Evolutionary conservation across 2,329 filamentous ascomycete genomes (phyloP).

Genomic region (Trichothecium sympodiale): DNA sequence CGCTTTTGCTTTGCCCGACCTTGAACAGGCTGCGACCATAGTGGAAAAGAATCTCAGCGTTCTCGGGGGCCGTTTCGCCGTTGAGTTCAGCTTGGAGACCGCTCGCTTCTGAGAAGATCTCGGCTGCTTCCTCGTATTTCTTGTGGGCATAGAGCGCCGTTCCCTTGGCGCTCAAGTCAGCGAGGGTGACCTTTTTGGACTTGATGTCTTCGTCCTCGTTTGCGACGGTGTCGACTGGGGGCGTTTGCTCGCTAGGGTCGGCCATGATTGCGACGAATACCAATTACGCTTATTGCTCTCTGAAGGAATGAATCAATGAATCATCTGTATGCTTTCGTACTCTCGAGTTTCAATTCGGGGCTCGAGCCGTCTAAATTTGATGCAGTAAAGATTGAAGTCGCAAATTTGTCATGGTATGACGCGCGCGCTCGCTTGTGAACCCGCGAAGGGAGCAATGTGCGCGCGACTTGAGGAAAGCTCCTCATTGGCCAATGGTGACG

Average conservation of each 20-base stretch:
- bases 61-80: constrained; percentile 81
- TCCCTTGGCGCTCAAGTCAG: constrained; percentile 70
- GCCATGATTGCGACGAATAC: constrained; percentile 13
- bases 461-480: too few relatives aligned
- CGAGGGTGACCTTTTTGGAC: constrained; percentile 53
- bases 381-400: too few relatives aligned
- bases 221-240: constrained; percentile 7
- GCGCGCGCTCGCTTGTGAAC: too few relatives aligned
- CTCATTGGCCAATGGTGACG: too few relatives aligned
- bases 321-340: too few relatives aligned
- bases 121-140: constrained; percentile 75
- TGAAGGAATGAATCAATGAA: too few relatives aligned
- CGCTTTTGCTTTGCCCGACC: constrained; percentile 86
- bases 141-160: constrained; percentile 80
- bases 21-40: constrained; percentile 93
- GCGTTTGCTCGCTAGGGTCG: constrained; percentile 16
- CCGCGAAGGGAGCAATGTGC: too few relatives aligned
- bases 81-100: constrained; percentile 86
- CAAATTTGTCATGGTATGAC: too few relatives aligned
- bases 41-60: constrained; percentile 86
- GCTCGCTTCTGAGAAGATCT: constrained; percentile 79
- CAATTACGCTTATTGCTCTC: too few relatives aligned
- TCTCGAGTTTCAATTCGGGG: too few relatives aligned
- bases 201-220: constrained; percentile 22
- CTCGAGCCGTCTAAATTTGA: too few relatives aligned